Evolutionary conservation across 768 basidiomycete genomes (phyloP), one percentile per base, ranked within the genome.

Genomic region (Termitomyces titanicus): DNA sequence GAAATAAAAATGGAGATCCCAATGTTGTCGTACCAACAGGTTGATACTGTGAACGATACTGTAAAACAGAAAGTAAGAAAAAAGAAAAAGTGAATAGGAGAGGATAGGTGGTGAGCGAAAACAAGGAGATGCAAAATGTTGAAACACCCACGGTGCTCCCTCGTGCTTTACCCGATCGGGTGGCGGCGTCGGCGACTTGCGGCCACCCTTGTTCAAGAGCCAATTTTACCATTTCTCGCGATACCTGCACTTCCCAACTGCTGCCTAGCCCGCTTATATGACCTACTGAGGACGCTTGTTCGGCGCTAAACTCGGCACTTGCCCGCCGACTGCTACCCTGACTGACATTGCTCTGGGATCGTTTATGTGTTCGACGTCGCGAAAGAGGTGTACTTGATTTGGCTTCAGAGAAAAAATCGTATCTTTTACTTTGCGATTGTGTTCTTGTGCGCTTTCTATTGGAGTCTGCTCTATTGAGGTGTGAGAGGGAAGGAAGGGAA

Each of bases 171-270:
- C 72, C 73, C 53, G 65, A 73, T 68, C 62, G 39, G 67, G 72
- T 61, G 44, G 25, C 55, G 46, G 10, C 17, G 35, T 25, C 55
- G 58, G 55, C 59, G 49, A 61, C 51, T 48, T 50, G 13, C 59
- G 57, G 44, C 61, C 47, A 55, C 55, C 55, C 51, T 55, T 57
- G 59, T 54, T 58, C 69, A 57, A 85, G 63, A 31, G 82, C 78
- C 25, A 84, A 65, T 35, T 74, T 70, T 37, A 85, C 61, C 53
- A 85, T 79, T 60, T 82, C 79, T 55, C 75, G 77, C 40, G 83
- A 80, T 18, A 85, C 80, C 52, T 79, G 74, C 4, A 81, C 80
- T 53, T 82, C 80, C 85, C 84, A 86, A 53, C 74, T 75, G 27
- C 73, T 37, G 22, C 47, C 73, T 39, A 69, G 67, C 13, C 64